Conservation (phyloP, 352 stramenopile genomes). For the Pythium chondricola region DNA sequence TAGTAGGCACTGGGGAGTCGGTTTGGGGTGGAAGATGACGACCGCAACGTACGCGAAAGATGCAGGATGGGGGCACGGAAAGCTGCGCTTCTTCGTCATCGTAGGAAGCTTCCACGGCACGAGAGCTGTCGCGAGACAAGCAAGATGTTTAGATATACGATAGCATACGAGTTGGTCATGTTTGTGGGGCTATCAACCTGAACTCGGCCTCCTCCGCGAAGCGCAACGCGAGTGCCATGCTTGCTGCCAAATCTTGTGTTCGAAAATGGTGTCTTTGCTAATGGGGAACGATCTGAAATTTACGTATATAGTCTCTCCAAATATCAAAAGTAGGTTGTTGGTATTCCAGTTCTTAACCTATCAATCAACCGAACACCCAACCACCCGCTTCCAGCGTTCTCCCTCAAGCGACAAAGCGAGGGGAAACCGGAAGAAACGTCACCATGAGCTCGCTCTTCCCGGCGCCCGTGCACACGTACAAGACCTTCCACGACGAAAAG, state of each 20-base stretch:
- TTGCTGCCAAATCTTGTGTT: not conserved
- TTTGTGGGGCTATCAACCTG: no score
- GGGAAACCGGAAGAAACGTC: no score
- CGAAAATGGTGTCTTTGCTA: not conserved
- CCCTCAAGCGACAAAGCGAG: not conserved
- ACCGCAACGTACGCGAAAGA: slow-evolving; percentile 71
- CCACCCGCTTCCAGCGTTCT: slow-evolving; percentile 12
- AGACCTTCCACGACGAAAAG: slow-evolving; percentile 44
- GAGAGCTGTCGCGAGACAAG: slow-evolving; percentile 29
- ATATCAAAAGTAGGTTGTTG: not conserved
- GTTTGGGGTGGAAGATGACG: not conserved
- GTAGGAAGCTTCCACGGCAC: slow-evolving; percentile 28
- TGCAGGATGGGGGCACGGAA: slow-evolving; percentile 19
- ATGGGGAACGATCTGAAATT: no score
- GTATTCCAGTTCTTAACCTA: no score
- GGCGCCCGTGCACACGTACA: slow-evolving; percentile 65
- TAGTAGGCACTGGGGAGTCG: not conserved
- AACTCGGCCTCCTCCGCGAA: slow-evolving; percentile 29
- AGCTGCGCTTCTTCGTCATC: slow-evolving; percentile 19
- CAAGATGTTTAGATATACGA: not conserved
- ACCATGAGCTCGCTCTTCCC: slow-evolving; percentile 72
- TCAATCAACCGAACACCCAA: slow-evolving; percentile 6
- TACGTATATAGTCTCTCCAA: no score
- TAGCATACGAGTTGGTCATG: not conserved
- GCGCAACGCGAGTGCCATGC: slow-evolving; percentile 25